Evolutionary conservation across 2,329 filamentous ascomycete species (phyloP), one percentile per base, ranked within the genome.

Genomic region (Orbilia brochopaga): DNA sequence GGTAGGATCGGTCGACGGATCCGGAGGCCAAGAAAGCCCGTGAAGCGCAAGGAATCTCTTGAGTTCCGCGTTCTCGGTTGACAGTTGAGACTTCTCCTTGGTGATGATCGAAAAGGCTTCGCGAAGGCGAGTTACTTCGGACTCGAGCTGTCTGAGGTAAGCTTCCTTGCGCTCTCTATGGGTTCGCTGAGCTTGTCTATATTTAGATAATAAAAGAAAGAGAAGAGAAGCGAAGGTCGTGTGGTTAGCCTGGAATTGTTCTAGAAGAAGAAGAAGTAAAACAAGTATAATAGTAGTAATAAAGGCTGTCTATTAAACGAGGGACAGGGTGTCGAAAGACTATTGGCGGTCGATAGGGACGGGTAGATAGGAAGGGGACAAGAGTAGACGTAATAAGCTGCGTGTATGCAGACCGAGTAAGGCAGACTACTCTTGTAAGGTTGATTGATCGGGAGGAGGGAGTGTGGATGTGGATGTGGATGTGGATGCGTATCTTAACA

Each of bases 121-220:
- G 79, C 95, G 94, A 48, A 97, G 83, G 54, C 91, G 88, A 19
- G 95, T 83, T 3, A 97, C 90, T 80, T 97, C 92, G 77, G 93
- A 88, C 80, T 99, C 94, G 15, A 97, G 85, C 10, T 90, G 87
- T 79, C 95, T 95, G 82, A 97, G 95, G 79, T 97, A 97, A 76
- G 92, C 85, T 80, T 97, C 94, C 79, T 97, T 97, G 75, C 94
- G 87, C 81, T 97, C 94, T 63, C 94, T 91, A 80, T 99, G 94
- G 17, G 94, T 97, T 78, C 94, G 89, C 80, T 97, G 94, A 30
- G 94, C 94, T 81, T 97, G 93, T 74, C 94, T 87, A 79, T 97
- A 97, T 54, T 65, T 55, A 55, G 60, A 57, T 59, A 60, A 72
- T 56, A 37, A 37, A 55, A 60, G 50, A 19, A 57, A 50, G 15